These are phyloP conservation scores for Aurinia saxatilis DNA, from an alignment of 345 rosid species.

Conservation along the genomic window DNA sequence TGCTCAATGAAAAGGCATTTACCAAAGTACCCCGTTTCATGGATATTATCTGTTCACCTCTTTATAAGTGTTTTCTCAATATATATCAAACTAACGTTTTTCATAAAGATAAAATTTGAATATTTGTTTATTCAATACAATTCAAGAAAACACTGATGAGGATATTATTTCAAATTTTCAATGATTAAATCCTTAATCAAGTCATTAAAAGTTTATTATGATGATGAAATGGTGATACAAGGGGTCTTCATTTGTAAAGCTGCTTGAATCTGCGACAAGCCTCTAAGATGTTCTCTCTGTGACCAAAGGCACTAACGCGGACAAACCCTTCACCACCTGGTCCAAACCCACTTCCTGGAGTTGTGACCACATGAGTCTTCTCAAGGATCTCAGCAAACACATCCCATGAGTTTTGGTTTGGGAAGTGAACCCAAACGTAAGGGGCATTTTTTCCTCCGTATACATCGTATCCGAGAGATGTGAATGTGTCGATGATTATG, in stretches of 20 bases:
- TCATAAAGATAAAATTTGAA: neutral
- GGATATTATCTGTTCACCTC: no score
- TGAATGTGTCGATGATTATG: conserved; percentile 71
- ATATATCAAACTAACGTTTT: neutral
- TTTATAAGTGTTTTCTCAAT: no score
- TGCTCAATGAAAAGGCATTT: neutral
- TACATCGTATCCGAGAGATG: conserved; percentile 75
- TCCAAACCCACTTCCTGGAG: conserved; percentile 92
- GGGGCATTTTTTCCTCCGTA: conserved; percentile 91
- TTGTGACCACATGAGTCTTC: conserved; percentile 90
- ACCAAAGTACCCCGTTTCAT: neutral
- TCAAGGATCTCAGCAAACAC: conserved; percentile 84
- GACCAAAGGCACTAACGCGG: conserved; percentile 94
- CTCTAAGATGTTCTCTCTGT: conserved; percentile 71
- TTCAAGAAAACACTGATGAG: conserved; percentile 2
- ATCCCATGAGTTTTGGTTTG: conserved; percentile 96
- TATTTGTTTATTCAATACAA: neutral
- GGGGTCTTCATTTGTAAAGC: conserved; percentile 48
- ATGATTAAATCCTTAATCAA: neutral
- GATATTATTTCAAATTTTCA: conserved; percentile 1
- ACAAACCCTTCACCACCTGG: conserved; percentile 94
- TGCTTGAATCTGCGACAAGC: conserved; percentile 92
- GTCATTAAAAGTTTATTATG: neutral
- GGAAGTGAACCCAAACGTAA: conserved; percentile 93
- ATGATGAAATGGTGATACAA: conserved; percentile 5